phyloP scores from a whole-genome alignment of 768 basidiomycete genomes.

The Erythrobasidium yunnanense region DNA sequence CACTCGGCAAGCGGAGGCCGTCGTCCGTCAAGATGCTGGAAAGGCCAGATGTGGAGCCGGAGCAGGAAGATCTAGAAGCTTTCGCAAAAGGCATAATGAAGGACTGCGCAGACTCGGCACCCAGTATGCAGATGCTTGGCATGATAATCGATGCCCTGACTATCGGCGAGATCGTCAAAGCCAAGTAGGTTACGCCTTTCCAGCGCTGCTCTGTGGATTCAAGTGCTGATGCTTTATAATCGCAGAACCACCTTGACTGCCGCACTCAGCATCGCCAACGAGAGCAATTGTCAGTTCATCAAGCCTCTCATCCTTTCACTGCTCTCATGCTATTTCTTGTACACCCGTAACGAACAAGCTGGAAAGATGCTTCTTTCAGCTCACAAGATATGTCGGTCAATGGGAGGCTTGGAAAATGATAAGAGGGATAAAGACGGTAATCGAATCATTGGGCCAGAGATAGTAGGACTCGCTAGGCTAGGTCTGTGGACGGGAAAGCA shows the following conservation, averaged over 20 bases:
- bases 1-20: too few relatives aligned
- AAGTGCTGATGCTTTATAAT: background rate
- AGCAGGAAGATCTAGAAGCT: background rate
- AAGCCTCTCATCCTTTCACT: constrained; percentile 19
- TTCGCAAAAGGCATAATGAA: constrained; percentile 1
- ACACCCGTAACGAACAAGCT: constrained; percentile 18
- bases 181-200: background rate
- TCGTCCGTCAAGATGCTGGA: too few relatives aligned
- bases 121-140: background rate
- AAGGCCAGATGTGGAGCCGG: too few relatives aligned
- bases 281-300: background rate
- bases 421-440: background rate
- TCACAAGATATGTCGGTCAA: background rate
- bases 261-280: background rate
- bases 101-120: background rate
- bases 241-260: background rate
- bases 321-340: background rate
- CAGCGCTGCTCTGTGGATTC: too few relatives aligned
- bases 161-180: constrained; percentile 3
- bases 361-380: constrained; percentile 16
- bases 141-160: constrained; percentile 8
- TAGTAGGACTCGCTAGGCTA: constrained; percentile 9
- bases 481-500: constrained; percentile 11
- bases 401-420: background rate
- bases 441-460: background rate